phyloP scores from a whole-genome alignment of 139 green algal genomes.

The Ulvella scutata region DNA sequence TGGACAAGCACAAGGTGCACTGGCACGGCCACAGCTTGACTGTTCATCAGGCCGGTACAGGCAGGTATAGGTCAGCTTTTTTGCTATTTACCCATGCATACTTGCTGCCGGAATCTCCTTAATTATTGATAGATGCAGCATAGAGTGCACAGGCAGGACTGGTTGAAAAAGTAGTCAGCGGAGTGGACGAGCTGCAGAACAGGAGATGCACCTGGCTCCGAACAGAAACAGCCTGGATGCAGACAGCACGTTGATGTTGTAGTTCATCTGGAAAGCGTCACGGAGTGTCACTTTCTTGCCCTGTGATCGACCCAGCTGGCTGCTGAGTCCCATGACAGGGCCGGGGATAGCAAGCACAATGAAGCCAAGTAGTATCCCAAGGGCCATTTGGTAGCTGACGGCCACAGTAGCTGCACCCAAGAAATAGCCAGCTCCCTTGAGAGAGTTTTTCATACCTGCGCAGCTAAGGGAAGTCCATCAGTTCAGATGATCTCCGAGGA shows the following conservation, averaged over 20 bases:
- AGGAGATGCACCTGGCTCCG: conserved; percentile 5
- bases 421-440: conserved; percentile 75
- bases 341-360: conserved; percentile 58
- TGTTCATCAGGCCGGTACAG: too few relatives aligned
- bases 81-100: too few relatives aligned
- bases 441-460: conserved; percentile 56
- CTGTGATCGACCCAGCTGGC: conserved; percentile 25
- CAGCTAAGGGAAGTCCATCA: too few relatives aligned
- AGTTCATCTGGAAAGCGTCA: conserved; percentile 42
- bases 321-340: conserved; percentile 28
- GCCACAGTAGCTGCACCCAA: conserved; percentile 49
- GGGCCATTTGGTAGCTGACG: conserved; percentile 51
- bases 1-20: too few relatives aligned
- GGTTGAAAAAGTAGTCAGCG: too few relatives aligned
- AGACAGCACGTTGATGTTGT: conserved; percentile 63
- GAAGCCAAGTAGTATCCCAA: conserved; percentile 42
- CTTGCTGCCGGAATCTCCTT: too few relatives aligned
- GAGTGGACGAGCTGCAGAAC: too few relatives aligned
- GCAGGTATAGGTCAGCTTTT: too few relatives aligned
- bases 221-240: conserved; percentile 32
- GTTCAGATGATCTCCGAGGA: too few relatives aligned
- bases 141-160: too few relatives aligned
- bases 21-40: too few relatives aligned
- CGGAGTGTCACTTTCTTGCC: conserved; percentile 45
- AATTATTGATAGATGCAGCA: too few relatives aligned